phyloP scores from a whole-genome alignment of 345 rosid genomes.

The Arabis hirsuta region DNA sequence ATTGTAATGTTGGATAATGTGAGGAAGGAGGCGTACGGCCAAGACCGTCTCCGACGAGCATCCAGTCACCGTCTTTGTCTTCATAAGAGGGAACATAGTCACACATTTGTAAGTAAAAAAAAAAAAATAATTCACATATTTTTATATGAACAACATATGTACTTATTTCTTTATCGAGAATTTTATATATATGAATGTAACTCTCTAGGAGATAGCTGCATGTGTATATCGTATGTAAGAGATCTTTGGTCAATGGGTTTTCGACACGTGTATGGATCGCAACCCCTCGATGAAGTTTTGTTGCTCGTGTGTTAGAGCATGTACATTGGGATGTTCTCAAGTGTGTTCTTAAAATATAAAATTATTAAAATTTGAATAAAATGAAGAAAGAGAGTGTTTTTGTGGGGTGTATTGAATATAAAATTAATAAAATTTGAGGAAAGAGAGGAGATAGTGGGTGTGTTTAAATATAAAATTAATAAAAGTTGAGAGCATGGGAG shows the following conservation, averaged over 20 bases:
- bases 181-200: too few species aligned
- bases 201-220: conserved; percentile 40
- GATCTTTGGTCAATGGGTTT: conserved; percentile 19
- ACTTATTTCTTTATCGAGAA: too few species aligned
- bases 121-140: not conserved
- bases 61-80: conserved; percentile 97
- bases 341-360: too few species aligned
- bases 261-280: conserved; percentile 39
- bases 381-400: too few species aligned
- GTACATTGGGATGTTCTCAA: too few species aligned
- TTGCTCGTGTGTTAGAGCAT: not conserved
- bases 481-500: too few species aligned
- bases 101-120: conserved; percentile 38
- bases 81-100: conserved; percentile 91
- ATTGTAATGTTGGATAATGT: not conserved
- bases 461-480: too few species aligned
- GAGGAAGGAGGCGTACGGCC: conserved; percentile 61
- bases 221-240: conserved; percentile 45
- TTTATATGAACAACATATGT: too few species aligned
- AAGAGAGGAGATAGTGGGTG: too few species aligned
- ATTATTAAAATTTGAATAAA: too few species aligned
- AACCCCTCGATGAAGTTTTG: conserved; percentile 31
- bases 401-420: too few species aligned
- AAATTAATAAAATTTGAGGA: too few species aligned
- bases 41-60: conserved; percentile 97